Evolutionary conservation across 2,329 filamentous ascomycete genomes (phyloP), one percentile per base, ranked within the genome.

Genomic region (Epichloe baconii): DNA sequence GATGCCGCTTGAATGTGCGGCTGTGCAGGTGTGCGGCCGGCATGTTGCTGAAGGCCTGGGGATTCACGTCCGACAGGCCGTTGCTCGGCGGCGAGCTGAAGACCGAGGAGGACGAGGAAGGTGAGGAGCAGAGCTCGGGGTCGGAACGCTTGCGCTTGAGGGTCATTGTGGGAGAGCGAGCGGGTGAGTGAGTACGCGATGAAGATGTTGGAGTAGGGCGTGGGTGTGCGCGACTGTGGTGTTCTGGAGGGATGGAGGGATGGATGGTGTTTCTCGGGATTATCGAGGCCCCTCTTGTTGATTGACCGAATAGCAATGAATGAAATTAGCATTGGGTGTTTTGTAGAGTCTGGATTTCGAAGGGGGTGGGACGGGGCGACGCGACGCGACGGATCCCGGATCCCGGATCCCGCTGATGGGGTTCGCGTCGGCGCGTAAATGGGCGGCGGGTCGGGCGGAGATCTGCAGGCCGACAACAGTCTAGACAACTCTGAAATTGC

Each of bases 81-180:
- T 62, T 54, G 54, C 48, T 51, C 42, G 52, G 47, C 45, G 53
- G 51, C 41, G 55, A 57, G 5, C 63, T 57, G 34, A 67, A 66
- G 55, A 21, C 71, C 43, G 70, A 68, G 53, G 67, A 69, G 43
- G 72, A 68, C 10, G 75, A 64, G 6, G 63, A 65, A 48, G 70
- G 72, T 37, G 70, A 70, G 37, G 70, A 67, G 47, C 72, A 75
- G 53, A 80, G 68, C 61, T 80, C 77, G 21, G 77, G 77, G 51
- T 75, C 71, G 58, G 79, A 83, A 43, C 79, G 75, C 70, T 83
- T 84, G 65, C 80, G 79, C 63, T 83, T 84, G 61, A 80, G 67
- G 26, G 73, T 63, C 76, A 79, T 80, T 55, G 57, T 58, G 44
- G 51, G 23, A 31, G 26, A 31, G 26, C 1, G 26, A 4, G 57